phyloP scores from a whole-genome alignment of 108 stramenopile species.

The Skeletonema marinoi region DNA sequence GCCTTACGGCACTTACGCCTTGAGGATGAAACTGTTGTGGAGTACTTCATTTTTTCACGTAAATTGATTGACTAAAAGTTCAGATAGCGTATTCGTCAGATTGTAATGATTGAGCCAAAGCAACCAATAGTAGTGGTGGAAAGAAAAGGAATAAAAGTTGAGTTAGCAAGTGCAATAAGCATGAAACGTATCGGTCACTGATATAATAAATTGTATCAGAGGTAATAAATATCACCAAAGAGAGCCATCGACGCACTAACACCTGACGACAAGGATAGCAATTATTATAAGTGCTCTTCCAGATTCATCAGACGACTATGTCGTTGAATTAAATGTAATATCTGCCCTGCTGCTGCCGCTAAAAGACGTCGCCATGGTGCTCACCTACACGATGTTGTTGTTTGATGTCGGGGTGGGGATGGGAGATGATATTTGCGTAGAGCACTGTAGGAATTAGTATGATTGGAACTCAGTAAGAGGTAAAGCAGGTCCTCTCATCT shows the following conservation, averaged over 20 bases:
- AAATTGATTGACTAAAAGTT: neutral
- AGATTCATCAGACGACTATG: neutral
- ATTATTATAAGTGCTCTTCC: neutral
- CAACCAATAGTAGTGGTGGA: neutral
- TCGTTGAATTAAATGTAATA: neutral
- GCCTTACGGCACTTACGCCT: slow-evolving; percentile 99
- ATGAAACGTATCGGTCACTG: neutral
- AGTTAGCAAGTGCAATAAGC: neutral
- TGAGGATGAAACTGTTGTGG: slow-evolving; percentile 83
- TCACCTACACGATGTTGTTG: slow-evolving; percentile 12
- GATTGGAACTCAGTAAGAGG: neutral
- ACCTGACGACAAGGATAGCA: neutral
- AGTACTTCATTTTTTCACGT: slow-evolving; percentile 84
- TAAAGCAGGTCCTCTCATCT: no score
- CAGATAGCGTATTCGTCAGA: neutral
- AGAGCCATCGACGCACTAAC: neutral
- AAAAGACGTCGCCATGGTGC: slow-evolving; percentile 12
- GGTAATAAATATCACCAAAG: neutral
- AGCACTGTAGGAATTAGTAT: neutral
- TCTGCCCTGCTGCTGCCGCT: neutral
- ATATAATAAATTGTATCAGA: neutral
- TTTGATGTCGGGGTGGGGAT: neutral
- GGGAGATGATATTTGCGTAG: neutral
- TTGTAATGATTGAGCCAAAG: neutral
- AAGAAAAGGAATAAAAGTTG: neutral